Evolutionary conservation across 352 stramenopile species (phyloP).

Genomic region (Pythium periplocum): DNA sequence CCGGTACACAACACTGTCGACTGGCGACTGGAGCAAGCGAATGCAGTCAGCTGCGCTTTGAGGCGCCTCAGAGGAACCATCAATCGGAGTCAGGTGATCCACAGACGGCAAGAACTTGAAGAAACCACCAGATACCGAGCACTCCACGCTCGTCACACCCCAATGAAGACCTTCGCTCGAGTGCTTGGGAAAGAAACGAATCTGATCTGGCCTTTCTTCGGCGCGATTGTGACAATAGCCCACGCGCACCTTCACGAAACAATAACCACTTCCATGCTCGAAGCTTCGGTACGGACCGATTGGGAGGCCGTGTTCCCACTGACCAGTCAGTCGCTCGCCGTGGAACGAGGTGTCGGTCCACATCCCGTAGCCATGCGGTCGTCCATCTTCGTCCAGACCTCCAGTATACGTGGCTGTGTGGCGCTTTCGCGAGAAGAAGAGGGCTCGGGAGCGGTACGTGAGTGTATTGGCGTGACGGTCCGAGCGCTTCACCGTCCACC

Average conservation of each 20-base stretch:
- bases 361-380: constrained; percentile 49
- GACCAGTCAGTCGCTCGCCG: constrained; percentile 49
- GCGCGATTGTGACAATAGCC: constrained; percentile 38
- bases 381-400: constrained; percentile 28
- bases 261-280: constrained; percentile 54
- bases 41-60: constrained; percentile 36
- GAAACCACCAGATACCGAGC: constrained; percentile 66
- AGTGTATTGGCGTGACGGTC: constrained; percentile 13
- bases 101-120: constrained; percentile 64
- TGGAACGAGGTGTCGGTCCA: constrained; percentile 64
- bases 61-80: constrained; percentile 19
- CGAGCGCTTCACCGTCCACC: constrained; percentile 30
- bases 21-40: constrained; percentile 32
- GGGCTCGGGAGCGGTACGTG: constrained; percentile 23
- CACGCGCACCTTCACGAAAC: constrained; percentile 49
- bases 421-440: constrained; percentile 22
- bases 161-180: constrained; percentile 35
- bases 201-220: constrained; percentile 27
- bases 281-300: constrained; percentile 52
- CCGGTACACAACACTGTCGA: constrained; percentile 49
- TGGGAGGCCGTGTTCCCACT: constrained; percentile 52
- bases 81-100: constrained; percentile 34
- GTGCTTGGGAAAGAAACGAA: constrained; percentile 47
- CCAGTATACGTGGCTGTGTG: constrained; percentile 45
- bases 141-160: constrained; percentile 78